Evolutionary conservation across 1,139 yeast species (phyloP), one percentile per base, ranked within the genome.

Genomic region (Pichia cactophila): DNA sequence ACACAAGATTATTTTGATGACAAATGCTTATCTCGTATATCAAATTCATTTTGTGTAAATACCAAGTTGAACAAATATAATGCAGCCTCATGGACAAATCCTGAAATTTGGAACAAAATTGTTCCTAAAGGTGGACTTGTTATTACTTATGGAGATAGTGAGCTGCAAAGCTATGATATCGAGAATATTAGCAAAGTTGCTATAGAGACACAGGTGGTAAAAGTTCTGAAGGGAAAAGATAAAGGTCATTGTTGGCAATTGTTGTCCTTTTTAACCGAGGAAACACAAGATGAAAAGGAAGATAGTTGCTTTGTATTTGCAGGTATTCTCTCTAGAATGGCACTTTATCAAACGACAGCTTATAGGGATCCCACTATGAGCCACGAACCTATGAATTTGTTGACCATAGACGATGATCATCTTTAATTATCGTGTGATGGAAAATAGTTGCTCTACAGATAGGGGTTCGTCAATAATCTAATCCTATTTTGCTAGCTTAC

Each of bases 111-210:
- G 78, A 51, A 60, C n/a, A 56, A 57, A 6, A 69, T 74, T 5
- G 59, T 70, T 35, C 78, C 78, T 0, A 54, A 54, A 14, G 54
- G 56, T 6, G 75, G 75, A 0, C 55, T 67, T 6, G 60, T 69
- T 14, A 46, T 73, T 9, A 57, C 63, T n/a, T 71, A 66, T 58
- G 78, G 78, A 6, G 61, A 60, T 16, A 64, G 65, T 29, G 78
- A 74, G 54, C 58, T 63, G 10, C 60, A 69, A 47, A 61, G 66
- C 8, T 52, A 57, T 0, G 74, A 72, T 39, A 68, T 73, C 37
- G 67, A 64, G 42, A 59, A 60, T 31, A 62, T 75, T 47, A 58
- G 61, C 4, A 36, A 41, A 3, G 37, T 49, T 33, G 49, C 68
- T 36, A 43, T 52, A 35, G 37, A 51, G 23, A 53, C 60, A 7